A percentile compares a stretch with the other conserved stretches of the same genome.
phyloP scores from a whole-genome alignment of 306 rosid species.

The Pachyrhizus erosus region DNA sequence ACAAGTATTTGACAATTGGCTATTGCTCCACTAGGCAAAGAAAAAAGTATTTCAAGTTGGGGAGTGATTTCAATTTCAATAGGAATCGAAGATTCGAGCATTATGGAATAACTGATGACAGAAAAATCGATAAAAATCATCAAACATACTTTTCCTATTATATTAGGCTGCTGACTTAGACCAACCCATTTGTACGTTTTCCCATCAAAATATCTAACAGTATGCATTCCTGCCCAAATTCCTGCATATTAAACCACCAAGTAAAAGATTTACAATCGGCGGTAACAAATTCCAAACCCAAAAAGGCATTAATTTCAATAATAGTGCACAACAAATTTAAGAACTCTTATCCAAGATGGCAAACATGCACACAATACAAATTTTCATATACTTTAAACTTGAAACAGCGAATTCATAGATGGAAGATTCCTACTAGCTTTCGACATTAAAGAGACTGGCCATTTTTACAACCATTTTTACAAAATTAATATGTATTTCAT shows the following conservation, averaged over 20 bases:
- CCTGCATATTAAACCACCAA: constrained; percentile 60
- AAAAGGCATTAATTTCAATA: constrained; percentile 16
- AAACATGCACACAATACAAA: too few species aligned
- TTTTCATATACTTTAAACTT: too few species aligned
- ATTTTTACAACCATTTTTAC: too few species aligned
- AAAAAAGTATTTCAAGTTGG: background rate
- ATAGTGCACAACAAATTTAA: too few species aligned
- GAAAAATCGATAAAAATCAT: constrained; percentile 27
- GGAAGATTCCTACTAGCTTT: too few species aligned
- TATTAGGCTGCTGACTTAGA: constrained; percentile 97
- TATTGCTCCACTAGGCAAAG: background rate
- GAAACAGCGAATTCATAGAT: too few species aligned
- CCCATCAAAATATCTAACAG: constrained; percentile 96
- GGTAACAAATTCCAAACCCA: constrained; percentile 18
- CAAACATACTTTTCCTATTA: constrained; percentile 79
- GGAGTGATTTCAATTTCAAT: background rate
- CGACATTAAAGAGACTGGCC: too few species aligned
- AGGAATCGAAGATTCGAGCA: constrained; percentile 19
- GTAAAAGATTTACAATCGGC: constrained; percentile 30
- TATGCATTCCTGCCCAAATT: constrained; percentile 99
- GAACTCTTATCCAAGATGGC: too few species aligned
- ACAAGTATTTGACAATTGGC: background rate
- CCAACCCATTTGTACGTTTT: constrained; percentile 99
- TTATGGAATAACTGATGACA: background rate
- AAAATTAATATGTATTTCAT: background rate